Conservation (phyloP, 1,284 basidiomycete genomes). For the Ceratobasidium sp. region DNA sequence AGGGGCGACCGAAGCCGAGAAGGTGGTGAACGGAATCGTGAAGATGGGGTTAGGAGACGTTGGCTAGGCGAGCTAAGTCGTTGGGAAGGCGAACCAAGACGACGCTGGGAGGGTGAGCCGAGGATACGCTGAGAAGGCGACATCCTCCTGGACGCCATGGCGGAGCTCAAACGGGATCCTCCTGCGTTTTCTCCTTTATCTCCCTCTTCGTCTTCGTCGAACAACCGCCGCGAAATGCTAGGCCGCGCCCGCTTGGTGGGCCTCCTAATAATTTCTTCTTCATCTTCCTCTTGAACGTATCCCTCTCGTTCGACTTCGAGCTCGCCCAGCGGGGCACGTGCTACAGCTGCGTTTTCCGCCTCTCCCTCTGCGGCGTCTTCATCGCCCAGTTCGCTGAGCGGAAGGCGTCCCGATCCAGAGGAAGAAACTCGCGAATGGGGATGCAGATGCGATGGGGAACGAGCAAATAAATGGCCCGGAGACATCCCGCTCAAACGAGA, state of each 20-base stretch:
- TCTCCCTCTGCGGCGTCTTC: constrained; percentile 27
- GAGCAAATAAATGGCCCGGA: constrained; percentile 7
- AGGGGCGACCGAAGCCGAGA: constrained; percentile 12
- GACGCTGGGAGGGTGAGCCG: constrained; percentile 9
- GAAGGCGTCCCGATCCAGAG: background rate
- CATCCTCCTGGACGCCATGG: too few relatives aligned
- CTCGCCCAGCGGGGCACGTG: constrained; percentile 18
- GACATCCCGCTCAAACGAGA: background rate
- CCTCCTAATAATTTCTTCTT: constrained; percentile 28
- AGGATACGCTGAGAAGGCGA: constrained; percentile 36
- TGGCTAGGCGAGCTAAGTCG: constrained; percentile 23
- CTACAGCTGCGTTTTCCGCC: constrained; percentile 19
- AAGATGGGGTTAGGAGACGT: background rate
- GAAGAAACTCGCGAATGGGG: constrained; percentile 19
- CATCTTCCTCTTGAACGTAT: constrained; percentile 27
- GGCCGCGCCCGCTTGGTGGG: background rate
- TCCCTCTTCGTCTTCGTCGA: constrained; percentile 26
- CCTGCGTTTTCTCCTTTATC: constrained; percentile 8
- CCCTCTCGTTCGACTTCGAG: constrained; percentile 3
- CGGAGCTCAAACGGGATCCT: too few relatives aligned
- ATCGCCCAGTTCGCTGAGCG: constrained; percentile 28
- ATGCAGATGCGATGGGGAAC: constrained; percentile 13
- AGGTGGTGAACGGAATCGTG: constrained; percentile 7
- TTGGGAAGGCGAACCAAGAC: constrained; percentile 20
- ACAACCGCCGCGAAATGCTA: background rate